phyloP scores from a whole-genome alignment of 305 asterid species.

The Fraxinus nigra region DNA sequence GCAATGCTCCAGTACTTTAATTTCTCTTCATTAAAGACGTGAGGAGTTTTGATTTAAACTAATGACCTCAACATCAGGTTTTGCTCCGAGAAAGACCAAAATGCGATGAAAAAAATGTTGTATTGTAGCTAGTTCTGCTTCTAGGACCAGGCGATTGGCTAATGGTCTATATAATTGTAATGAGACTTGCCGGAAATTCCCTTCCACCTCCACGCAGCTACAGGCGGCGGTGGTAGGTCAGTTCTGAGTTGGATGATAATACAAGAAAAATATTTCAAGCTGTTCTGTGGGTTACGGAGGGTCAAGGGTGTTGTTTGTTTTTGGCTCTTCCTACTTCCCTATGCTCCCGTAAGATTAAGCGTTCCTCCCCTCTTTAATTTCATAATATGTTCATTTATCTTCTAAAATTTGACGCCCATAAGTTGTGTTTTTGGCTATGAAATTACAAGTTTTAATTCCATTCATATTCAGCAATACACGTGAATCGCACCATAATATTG shows the following conservation, averaged over 20 bases:
- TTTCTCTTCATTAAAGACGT: slow-evolving; percentile 10
- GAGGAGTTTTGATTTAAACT: slow-evolving; percentile 3
- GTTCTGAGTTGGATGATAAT: slow-evolving; percentile 47
- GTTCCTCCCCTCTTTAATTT: no score
- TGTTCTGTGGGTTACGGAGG: slow-evolving; percentile 51
- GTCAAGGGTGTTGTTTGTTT: no score
- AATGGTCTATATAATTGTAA: background rate
- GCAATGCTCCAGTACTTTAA: slow-evolving; percentile 20
- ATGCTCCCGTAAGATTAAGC: no score
- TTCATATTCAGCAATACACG: background rate
- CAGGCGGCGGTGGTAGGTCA: slow-evolving; percentile 41
- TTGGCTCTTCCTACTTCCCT: no score
- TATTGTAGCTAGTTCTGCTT: background rate
- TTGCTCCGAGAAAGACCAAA: background rate
- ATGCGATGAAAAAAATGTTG: background rate
- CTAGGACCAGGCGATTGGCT: background rate
- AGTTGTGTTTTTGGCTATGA: background rate
- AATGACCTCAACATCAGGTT: background rate
- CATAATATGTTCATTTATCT: background rate
- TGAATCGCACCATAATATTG: background rate
- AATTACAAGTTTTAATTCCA: background rate
- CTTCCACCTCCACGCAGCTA: slow-evolving; percentile 26
- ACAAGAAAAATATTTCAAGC: slow-evolving; percentile 43
- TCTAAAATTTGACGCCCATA: background rate
- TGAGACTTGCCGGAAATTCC: slow-evolving; percentile 13